Base-by-base conservation (phyloP, 139 green algal genomes). In the Choricystis sp. region DNA sequence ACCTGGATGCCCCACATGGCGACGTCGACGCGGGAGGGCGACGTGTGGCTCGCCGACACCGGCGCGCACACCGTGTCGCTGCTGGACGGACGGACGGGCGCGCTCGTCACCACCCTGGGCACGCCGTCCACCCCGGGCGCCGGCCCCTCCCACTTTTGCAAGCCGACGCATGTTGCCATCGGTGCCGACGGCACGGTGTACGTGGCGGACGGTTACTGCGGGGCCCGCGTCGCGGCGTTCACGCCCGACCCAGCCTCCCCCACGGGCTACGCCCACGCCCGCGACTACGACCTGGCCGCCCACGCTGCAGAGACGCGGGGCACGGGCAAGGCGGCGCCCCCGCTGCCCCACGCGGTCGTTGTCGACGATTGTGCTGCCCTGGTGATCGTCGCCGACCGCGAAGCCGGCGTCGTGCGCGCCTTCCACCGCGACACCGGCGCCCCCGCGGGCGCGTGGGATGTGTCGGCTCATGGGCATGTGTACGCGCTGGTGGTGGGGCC, bases 1-100 rank as follows among this genome's bases (percentile, higher is more conserved):
- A 85, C 90, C 56, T 75, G 71, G 49, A 83, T 96, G 86, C 86
- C 89, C 0, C 89, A 96, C 75, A 85, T 79, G 69, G 69, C 94
- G 29, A 84, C 81, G 0, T 48, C 86, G 19, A 82, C 86, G 57
- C 59, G 56, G 2, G 70, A 85, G 5, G 78, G 79, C 49, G 74
- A 79, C 66, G 57, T 92, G 26, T 94, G 83, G 83, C 67, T 88
- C 24, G 69, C 75, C 21, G 78, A 84, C 49, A 59, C 66, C 48
- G 75, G 60, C 19, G 59, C 69, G 25, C 78, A 84, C 58, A 76
- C 90, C 67, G 85, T 75, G 1, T 60, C 87, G 29, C 86, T 90
- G 72, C 83, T 85, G 49, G 56, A 31, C 5, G 31, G 60, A 0
- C 23, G 29, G 1, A 83, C 83, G 57, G 61, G 79, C 57, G 63